Evolutionary conservation across 257 asterid genomes (phyloP).

Genomic region (Gynochthodes officinalis): DNA sequence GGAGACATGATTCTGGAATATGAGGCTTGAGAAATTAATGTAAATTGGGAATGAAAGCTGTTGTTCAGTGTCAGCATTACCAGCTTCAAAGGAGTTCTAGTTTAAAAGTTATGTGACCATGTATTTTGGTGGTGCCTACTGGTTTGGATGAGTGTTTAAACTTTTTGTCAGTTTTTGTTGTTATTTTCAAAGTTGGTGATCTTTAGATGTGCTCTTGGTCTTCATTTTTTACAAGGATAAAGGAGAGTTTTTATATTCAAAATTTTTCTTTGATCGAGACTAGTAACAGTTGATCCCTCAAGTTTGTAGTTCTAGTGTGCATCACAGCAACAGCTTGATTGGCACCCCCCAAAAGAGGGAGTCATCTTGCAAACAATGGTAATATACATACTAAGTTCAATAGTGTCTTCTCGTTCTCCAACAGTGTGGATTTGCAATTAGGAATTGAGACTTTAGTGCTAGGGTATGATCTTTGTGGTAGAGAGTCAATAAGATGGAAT

Average conservation of each 20-base stretch:
- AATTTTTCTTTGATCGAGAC: neutral
- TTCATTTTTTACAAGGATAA: constrained; percentile 1
- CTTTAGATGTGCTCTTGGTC: constrained; percentile 6
- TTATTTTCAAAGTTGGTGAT: constrained; percentile 1
- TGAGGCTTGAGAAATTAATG: constrained; percentile 21
- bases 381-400: constrained; percentile 25
- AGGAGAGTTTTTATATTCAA: constrained; percentile 6
- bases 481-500: constrained; percentile 44
- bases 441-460: constrained; percentile 13
- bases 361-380: constrained; percentile 12
- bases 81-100: constrained; percentile 17
- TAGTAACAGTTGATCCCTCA: neutral
- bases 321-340: constrained; percentile 15
- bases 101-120: constrained; percentile 18
- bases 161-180: constrained; percentile 7
- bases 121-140: neutral
- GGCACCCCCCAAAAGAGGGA: constrained; percentile 12
- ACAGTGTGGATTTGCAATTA: constrained; percentile 28
- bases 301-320: constrained; percentile 12
- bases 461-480: constrained; percentile 24
- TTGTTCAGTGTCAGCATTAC: constrained; percentile 24
- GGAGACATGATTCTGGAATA: neutral
- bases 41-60: constrained; percentile 28
- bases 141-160: constrained; percentile 12
- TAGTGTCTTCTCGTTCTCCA: constrained; percentile 17